Evolutionary conservation across 108 stramenopile genomes (phyloP), one percentile per base, ranked within the genome.

Genomic region (Fragilaria radians): DNA sequence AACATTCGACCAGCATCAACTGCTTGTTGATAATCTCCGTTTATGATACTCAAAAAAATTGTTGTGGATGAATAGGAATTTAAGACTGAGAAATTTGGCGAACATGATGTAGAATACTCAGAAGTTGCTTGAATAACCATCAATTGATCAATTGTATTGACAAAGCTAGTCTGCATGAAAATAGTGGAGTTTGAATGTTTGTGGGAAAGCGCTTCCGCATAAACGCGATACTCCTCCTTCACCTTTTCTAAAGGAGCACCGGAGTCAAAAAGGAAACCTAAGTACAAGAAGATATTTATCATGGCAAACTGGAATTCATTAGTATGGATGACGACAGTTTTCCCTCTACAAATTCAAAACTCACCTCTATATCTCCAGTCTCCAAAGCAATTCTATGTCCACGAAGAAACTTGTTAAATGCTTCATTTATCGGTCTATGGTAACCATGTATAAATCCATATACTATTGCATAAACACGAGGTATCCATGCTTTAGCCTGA

Each of bases 291-390:
- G 7, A 36, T 56, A 22, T 61, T 51, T 42, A 72, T 21, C 66
- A 67, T 51, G 34, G 57, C 54, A 24, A 66, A 60, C 32, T 57
- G n/a, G 19, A 34, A 14, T 9, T 28, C 18, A 1, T 1, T 53
- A 28, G 2, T n/a, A 2, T 33, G 33, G 1, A 19, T 33, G 19
- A 57, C 3, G 34, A 32, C 9, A 30, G 3, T 18, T 3, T 3
- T 34, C 22, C 21, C 4, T 2, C 22, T 33, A 34, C 22, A 1
- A 19, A 17, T 19, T 33, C 3, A 4, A 3, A 11, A 24, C 50
- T n/a, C 22, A 51, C 50, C 31, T 57, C 55, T 26, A 63, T 63
- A 33, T 73, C 72, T 14, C 72, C 72, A 5, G 66, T 67, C 32
- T 72, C 65, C 17, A 72, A 31, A 1, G 55, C 71, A 30, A 61